Conservation (phyloP, 805 yeast species). For the Candida berthetii region DNA sequence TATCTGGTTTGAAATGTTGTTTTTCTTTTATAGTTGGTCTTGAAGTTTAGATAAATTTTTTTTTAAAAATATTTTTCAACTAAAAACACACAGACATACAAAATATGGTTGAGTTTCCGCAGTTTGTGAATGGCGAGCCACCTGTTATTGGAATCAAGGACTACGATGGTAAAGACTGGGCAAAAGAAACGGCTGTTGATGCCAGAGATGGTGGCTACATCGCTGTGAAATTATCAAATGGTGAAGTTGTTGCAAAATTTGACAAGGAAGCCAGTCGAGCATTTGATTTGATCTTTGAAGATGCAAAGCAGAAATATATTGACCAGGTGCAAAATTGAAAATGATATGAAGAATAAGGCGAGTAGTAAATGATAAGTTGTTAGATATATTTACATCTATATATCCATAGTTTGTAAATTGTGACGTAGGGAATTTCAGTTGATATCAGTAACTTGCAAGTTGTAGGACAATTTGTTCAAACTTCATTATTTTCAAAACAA, state of each 20-base stretch:
- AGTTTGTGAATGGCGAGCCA: conserved; percentile 36
- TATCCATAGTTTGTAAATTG: too few species aligned
- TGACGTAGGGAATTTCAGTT: too few species aligned
- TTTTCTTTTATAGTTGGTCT: background rate
- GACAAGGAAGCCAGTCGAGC: conserved; percentile 29
- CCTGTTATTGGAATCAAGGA: conserved; percentile 38
- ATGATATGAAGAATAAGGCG: too few species aligned
- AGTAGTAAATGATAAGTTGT: too few species aligned
- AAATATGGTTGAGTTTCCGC: conserved; percentile 26
- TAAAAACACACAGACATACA: too few species aligned
- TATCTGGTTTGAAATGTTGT: conserved; percentile 1
- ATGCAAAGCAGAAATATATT: conserved; percentile 32
- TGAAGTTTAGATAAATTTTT: background rate
- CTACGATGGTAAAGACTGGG: conserved; percentile 50
- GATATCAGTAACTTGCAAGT: too few species aligned
- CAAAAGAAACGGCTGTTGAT: conserved; percentile 43
- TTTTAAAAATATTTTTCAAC: too few species aligned
- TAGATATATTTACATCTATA: too few species aligned
- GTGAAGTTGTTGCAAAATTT: conserved; percentile 38
- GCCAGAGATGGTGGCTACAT: conserved; percentile 25
- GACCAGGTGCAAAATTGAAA: conserved; percentile 4
- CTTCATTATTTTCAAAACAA: too few species aligned
- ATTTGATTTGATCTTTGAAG: conserved; percentile 36
- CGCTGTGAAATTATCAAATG: conserved; percentile 39
- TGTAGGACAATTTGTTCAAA: too few species aligned